Evolutionary conservation across 2,329 filamentous ascomycete genomes (phyloP).

Genomic region (Penicillium italicum): DNA sequence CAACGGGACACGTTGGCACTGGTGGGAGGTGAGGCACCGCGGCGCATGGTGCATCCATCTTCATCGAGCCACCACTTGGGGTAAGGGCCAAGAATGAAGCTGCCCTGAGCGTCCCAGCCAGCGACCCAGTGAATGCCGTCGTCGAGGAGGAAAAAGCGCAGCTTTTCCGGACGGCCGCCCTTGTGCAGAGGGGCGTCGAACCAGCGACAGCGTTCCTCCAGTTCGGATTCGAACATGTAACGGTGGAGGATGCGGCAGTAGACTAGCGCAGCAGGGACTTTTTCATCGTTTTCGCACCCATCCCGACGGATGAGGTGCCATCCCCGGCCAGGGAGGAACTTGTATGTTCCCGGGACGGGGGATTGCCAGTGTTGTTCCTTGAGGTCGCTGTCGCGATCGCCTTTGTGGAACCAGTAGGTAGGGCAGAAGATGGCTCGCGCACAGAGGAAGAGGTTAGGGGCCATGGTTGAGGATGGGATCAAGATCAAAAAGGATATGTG

Average conservation of each 20-base stretch:
- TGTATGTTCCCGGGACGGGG: constrained; percentile 50
- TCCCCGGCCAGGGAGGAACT: constrained; percentile 49
- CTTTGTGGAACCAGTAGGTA: constrained; percentile 48
- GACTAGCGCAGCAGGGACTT: constrained; percentile 38
- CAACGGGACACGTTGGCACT: constrained; percentile 37
- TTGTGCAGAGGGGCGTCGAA: constrained; percentile 39
- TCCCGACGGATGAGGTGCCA: constrained; percentile 49
- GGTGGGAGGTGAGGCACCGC: constrained; percentile 30
- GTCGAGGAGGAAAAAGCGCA: constrained; percentile 50
- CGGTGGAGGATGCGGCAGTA: constrained; percentile 50
- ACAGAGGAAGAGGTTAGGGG: constrained; percentile 51
- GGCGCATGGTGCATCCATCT: constrained; percentile 36
- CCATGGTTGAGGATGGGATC: constrained; percentile 36
- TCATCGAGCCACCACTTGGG: constrained; percentile 49
- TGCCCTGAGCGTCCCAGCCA: constrained; percentile 49
- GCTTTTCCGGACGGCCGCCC: constrained; percentile 37
- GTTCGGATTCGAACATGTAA: constrained; percentile 48
- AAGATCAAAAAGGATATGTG: background rate
- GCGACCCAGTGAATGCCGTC: constrained; percentile 50
- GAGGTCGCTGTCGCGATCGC: constrained; percentile 38
- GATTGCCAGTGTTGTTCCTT: constrained; percentile 48
- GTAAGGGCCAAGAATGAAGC: constrained; percentile 51
- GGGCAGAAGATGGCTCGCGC: constrained; percentile 49
- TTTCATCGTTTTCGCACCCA: constrained; percentile 32
- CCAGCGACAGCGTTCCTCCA: constrained; percentile 46